These are phyloP conservation scores for Candida stauntonica DNA, from an alignment of 805 yeast species.

Conservation along the genomic window DNA sequence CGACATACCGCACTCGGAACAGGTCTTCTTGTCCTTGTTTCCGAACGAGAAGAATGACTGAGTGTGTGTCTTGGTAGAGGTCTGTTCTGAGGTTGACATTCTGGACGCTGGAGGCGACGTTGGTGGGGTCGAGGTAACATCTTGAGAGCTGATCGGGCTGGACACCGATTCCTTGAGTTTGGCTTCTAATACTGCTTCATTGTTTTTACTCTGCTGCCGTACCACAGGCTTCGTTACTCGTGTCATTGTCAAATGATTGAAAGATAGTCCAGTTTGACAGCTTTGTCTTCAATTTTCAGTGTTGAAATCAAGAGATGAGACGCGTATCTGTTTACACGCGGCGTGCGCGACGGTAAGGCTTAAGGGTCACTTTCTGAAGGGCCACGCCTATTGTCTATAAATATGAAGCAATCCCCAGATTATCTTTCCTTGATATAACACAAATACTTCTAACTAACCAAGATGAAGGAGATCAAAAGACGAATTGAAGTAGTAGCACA, in stretches of 20 bases:
- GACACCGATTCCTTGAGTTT: too few relatives aligned
- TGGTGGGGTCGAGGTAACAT: conserved; percentile 5
- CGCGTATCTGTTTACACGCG: too few relatives aligned
- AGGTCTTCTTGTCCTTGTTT: conserved; percentile 28
- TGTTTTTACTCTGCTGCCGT: too few relatives aligned
- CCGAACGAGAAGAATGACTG: conserved; percentile 21
- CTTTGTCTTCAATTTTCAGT: too few relatives aligned
- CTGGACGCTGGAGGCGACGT: conserved; percentile 9
- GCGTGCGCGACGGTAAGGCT: too few relatives aligned
- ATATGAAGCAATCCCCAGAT: too few relatives aligned
- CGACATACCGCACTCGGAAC: conserved; percentile 52
- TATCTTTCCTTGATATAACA: not conserved
- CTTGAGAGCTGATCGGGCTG: conserved; percentile 15
- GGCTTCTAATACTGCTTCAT: too few relatives aligned
- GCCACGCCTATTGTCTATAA: not conserved
- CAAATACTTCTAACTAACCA: not conserved
- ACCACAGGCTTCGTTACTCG: too few relatives aligned
- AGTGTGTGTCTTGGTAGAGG: conserved; percentile 2
- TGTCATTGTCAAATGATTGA: too few relatives aligned
- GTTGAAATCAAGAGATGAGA: too few relatives aligned
- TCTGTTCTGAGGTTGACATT: not conserved
- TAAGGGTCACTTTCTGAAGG: too few relatives aligned
- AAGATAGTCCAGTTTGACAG: too few relatives aligned
- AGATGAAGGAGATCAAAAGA: conserved; percentile 2
- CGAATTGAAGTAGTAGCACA: conserved; percentile 6